Base-by-base conservation (phyloP, 2,329 filamentous ascomycete species). In the Amauroascus niger region DNA sequence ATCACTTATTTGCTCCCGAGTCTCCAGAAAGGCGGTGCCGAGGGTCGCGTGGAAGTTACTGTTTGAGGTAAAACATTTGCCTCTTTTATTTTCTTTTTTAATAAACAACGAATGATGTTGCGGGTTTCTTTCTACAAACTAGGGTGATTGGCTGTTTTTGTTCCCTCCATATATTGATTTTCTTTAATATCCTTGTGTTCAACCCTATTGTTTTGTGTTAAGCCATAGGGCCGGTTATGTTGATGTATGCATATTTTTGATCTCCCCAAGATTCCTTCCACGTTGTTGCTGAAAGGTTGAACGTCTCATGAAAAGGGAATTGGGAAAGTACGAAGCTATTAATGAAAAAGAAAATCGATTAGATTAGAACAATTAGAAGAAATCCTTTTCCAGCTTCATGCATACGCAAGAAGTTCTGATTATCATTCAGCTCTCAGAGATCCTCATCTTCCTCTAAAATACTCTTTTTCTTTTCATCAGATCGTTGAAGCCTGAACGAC, bases 1-100 rank as follows among this genome's bases (percentile, higher is more conserved):
- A 95, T 95, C 70, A 95, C 89, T 62, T 95, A 95, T 76, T 81
- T 95, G 64, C 84, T 95, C 64, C 89, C 89, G 67, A 87, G 80
- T 74, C 77, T 95, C 59, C 77, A 79, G 65, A 79, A 85, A 69
- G 79, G 79, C 57, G 88, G 87, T 63, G 78, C 79, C 59, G 88
- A 94, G 77, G 87, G 87, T 64, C 83, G 89, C 77, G 89, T 95
- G 57, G 89, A 95, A 79, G 89, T 95, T 64, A 81, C 84, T 71
- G 79, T 93, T 71, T 87, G 73, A 70, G 51, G 8, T 1, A 13
- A 18, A 22, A 14, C 16, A 24, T 18, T 13, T 40, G n/a, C 3
- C 32, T 26, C 3, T 8, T 43, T 52, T 8, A 24, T 24, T 16
- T 37, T 18, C 9, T 28, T 13, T 24, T 18, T 53, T 22, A 53